These are phyloP conservation scores for Apocynum venetum DNA, from an alignment of 257 asterid species.

Conservation along the genomic window DNA sequence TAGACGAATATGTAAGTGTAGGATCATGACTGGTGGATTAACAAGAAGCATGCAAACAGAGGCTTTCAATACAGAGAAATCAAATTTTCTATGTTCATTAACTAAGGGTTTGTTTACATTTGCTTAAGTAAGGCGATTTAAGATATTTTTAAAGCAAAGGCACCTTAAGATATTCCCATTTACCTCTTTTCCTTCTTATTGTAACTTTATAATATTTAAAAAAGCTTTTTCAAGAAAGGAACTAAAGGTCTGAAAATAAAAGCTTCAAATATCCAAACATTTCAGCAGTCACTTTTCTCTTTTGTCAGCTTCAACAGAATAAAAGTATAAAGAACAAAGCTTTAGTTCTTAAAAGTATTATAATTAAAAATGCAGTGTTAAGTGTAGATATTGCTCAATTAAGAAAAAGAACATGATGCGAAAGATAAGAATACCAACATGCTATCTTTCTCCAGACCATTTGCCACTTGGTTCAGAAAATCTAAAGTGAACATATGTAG, in stretches of 20 bases:
- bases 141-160: neutral
- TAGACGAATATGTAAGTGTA: neutral
- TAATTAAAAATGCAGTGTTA: neutral
- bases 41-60: neutral
- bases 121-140: neutral
- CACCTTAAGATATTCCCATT: neutral
- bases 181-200: neutral
- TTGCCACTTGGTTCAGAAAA: slow-evolving; percentile 91
- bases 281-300: neutral
- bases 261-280: neutral
- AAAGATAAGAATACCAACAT: slow-evolving; percentile 47
- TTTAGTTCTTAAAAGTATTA: neutral
- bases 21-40: neutral
- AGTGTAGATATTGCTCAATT: neutral
- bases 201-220: neutral
- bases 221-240: neutral
- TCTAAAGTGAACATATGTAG: slow-evolving; percentile 89
- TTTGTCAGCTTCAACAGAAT: neutral
- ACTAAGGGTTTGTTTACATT: neutral
- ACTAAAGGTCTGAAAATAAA: neutral
- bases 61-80: neutral
- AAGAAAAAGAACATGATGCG: slow-evolving; percentile 5
- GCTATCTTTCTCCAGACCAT: slow-evolving; percentile 96
- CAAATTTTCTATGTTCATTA: neutral
- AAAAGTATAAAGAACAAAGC: neutral